Conservation (phyloP, 768 basidiomycete genomes). For the Termitomyces sp. region DNA sequence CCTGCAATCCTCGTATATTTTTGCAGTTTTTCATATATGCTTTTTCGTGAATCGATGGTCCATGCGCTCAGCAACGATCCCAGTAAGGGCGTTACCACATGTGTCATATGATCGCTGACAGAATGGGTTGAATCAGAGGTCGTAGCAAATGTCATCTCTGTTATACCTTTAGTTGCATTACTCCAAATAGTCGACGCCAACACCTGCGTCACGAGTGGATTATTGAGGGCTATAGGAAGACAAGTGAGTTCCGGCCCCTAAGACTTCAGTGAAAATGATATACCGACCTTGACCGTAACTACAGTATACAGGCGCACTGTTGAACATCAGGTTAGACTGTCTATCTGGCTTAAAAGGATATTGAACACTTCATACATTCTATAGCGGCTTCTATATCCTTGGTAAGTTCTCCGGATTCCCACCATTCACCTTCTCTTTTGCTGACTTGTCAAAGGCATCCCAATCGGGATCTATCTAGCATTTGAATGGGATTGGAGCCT, state of each 20-base stretch:
- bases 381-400: not conserved
- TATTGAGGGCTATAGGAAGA: not conserved
- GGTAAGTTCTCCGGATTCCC: not conserved
- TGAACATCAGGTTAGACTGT: not conserved
- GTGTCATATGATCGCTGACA: not conserved
- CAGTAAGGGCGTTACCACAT: not conserved
- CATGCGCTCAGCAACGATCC: not conserved
- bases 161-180: not conserved
- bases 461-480: not conserved
- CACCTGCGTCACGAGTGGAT: not conserved
- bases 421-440: not conserved
- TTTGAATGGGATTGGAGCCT: not conserved
- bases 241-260: not conserved
- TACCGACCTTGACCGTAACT: not conserved
- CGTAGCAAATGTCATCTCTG: not conserved
- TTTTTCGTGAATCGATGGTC: not conserved
- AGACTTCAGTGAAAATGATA: too few species aligned
- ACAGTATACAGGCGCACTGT: not conserved
- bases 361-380: not conserved
- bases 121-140: not conserved
- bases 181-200: not conserved
- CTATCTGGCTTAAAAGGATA: not conserved
- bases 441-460: not conserved
- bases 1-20: not conserved
- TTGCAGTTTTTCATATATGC: not conserved